A percentile compares a stretch with the other conserved stretches of the same genome.
phyloP scores from a whole-genome alignment of 495 filamentous ascomycete genomes.

The Niebla homalea region DNA sequence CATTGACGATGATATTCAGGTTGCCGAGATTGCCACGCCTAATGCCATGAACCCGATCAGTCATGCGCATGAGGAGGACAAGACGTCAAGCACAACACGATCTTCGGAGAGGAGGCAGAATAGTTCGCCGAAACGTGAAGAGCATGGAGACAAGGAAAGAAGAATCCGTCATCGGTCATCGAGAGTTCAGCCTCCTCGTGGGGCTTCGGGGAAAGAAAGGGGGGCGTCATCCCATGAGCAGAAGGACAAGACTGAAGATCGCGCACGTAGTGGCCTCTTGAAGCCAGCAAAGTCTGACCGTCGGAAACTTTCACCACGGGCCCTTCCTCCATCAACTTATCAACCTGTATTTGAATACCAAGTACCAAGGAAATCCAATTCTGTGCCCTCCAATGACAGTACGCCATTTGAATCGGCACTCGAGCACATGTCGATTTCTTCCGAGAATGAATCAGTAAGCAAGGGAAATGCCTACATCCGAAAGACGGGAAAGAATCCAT shows the following conservation, averaged over 20 bases:
- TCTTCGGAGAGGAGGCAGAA: too few relatives aligned
- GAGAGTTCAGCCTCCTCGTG: neutral
- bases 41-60: too few relatives aligned
- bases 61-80: too few relatives aligned
- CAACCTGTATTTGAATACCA: conserved; percentile 35
- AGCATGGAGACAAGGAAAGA: too few relatives aligned
- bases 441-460: neutral
- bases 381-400: conserved; percentile 2
- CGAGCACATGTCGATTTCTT: conserved; percentile 7
- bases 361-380: conserved; percentile 11
- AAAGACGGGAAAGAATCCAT: neutral
- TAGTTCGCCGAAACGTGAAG: too few relatives aligned
- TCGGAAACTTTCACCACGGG: conserved; percentile 20
- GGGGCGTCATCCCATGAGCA: neutral
- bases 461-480: neutral
- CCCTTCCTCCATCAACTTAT: conserved; percentile 31
- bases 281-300: neutral
- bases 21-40: too few relatives aligned
- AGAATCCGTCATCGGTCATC: too few relatives aligned
- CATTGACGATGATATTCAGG: too few relatives aligned
- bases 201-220: neutral
- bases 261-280: neutral
- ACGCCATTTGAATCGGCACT: conserved; percentile 8
- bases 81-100: too few relatives aligned
- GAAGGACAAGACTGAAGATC: neutral